Evolutionary conservation across 768 basidiomycete genomes (phyloP), one percentile per base, ranked within the genome.

Genomic region (Hemileccinum impolitum): DNA sequence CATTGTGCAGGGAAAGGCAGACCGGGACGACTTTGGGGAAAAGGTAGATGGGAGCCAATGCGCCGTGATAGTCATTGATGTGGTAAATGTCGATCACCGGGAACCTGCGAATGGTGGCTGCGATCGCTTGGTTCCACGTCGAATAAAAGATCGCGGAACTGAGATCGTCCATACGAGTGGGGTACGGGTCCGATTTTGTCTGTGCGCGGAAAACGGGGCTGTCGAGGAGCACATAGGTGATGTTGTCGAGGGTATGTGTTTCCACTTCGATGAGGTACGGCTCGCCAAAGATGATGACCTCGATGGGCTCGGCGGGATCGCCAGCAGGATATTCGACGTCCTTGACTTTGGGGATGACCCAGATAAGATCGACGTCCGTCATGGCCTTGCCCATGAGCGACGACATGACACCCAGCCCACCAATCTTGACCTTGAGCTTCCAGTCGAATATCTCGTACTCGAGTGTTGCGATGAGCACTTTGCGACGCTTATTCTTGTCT

Each of bases 371-470:
- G 45, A 95, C 94, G 63, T 96, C 94, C 40, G 88, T 90, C 94
- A 96, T 96, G 6, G 94, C 93, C 69, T 95, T 96, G 55, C 94
- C 94, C 94, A 96, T 96, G 31, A 96, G 75, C 68, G 86, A 86
- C 3, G 94, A 95, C 94, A 96, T 96, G 72, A 95, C 94, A 76
- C 94, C 94, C 17, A 96, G 77, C 69, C 94, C 94, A 72, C 94
- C 94, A 55, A 95, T 95, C 76, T 95, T 95, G 75, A 96, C 94
- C 70, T 96, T 96, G 53, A 94, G 70, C 70, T 94, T 94, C 93
- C 94, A 96, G 63, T 95, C 94, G 61, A 96, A 84, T 63, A 96
- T 89, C 67, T 96, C 94, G 70, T 96, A 96, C 70, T 96, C 94
- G 43, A 96, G 77, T 0, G 94, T 95, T 15, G 94, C 74, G 52